These are phyloP conservation scores for Nitzschia sp. DNA, from an alignment of 108 stramenopile genomes.

Conservation along the genomic window DNA sequence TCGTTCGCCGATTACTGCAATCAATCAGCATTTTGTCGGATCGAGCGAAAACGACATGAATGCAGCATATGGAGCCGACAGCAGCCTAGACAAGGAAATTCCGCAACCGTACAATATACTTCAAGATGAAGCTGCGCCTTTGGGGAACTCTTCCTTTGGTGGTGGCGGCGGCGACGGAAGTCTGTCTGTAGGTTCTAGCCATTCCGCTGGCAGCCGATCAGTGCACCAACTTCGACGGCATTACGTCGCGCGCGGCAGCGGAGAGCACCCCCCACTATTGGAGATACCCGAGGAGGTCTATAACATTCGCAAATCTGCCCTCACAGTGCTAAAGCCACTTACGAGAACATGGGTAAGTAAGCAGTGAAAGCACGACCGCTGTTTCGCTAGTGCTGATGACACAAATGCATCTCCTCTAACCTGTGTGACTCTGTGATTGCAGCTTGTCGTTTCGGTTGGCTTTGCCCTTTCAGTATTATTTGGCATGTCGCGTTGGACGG, in stretches of 20 bases:
- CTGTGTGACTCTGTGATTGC: too few relatives aligned
- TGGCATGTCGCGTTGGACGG: slow-evolving; percentile 71
- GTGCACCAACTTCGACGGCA: slow-evolving; percentile 20
- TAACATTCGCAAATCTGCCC: slow-evolving; percentile 75
- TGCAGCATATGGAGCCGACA: background rate
- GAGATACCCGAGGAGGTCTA: slow-evolving; percentile 83
- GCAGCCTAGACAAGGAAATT: background rate
- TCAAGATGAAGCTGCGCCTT: slow-evolving; percentile 5
- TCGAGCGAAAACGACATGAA: slow-evolving; percentile 6
- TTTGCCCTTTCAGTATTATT: slow-evolving; percentile 69
- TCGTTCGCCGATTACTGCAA: slow-evolving; percentile 13
- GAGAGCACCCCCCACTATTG: slow-evolving; percentile 41
- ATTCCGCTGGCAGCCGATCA: slow-evolving; percentile 27
- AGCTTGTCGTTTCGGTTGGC: slow-evolving; percentile 80
- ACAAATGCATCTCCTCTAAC: background rate
- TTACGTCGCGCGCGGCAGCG: slow-evolving; percentile 1
- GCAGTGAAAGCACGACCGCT: too few relatives aligned
- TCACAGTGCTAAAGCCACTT: slow-evolving; percentile 78
- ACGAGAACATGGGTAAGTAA: slow-evolving; percentile 87
- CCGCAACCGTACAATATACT: slow-evolving; percentile 21
- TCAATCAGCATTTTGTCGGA: slow-evolving; percentile 3
- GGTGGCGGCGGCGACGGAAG: slow-evolving; percentile 18
- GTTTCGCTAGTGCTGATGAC: too few relatives aligned
- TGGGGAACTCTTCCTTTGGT: slow-evolving; percentile 1
- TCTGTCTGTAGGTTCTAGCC: slow-evolving; percentile 15